Conservation (phyloP, 805 yeast species). For the Ogataea ramenticola region DNA sequence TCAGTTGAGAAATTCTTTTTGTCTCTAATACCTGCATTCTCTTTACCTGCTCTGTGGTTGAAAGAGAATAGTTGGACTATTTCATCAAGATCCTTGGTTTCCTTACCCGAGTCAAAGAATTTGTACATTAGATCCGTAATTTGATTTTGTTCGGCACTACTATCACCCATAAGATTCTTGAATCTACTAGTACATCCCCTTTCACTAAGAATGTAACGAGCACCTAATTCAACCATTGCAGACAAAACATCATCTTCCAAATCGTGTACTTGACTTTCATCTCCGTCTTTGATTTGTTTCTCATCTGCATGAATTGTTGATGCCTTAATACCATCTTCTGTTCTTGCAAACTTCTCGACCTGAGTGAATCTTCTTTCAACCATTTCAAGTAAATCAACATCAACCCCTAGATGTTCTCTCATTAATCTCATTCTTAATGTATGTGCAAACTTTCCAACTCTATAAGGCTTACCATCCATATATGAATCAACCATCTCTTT, state of each 20-base stretch:
- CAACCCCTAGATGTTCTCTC: conserved; percentile 96
- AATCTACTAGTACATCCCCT: conserved; percentile 12
- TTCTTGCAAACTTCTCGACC: conserved; percentile 38
- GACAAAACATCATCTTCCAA: conserved; percentile 34
- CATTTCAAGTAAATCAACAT: conserved; percentile 76
- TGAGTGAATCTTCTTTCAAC: conserved; percentile 64
- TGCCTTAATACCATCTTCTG: conserved; percentile 34
- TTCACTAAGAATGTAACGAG: conserved; percentile 55
- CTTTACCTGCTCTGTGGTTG: conserved; percentile 84
- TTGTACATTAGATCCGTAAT: conserved; percentile 15
- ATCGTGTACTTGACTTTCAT: conserved; percentile 1
- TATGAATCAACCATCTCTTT: conserved; percentile 57
- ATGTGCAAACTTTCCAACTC: conserved; percentile 85
- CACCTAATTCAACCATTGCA: conserved; percentile 69
- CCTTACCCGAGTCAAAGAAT: conserved; percentile 15
- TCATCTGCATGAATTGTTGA: conserved; percentile 31
- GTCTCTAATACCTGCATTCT: conserved; percentile 79
- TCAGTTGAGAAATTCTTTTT: conserved; percentile 76
- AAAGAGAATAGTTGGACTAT: conserved; percentile 42
- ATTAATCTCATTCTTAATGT: conserved; percentile 82
- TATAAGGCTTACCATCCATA: conserved; percentile 78
- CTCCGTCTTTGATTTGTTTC: too few relatives aligned
- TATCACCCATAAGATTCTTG: conserved; percentile 1
- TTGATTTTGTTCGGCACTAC: conserved; percentile 9
- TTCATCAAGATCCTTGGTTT: conserved; percentile 18